These are phyloP conservation scores for Physcia stellaris DNA, from an alignment of 495 filamentous ascomycete genomes.

Conservation along the genomic window DNA sequence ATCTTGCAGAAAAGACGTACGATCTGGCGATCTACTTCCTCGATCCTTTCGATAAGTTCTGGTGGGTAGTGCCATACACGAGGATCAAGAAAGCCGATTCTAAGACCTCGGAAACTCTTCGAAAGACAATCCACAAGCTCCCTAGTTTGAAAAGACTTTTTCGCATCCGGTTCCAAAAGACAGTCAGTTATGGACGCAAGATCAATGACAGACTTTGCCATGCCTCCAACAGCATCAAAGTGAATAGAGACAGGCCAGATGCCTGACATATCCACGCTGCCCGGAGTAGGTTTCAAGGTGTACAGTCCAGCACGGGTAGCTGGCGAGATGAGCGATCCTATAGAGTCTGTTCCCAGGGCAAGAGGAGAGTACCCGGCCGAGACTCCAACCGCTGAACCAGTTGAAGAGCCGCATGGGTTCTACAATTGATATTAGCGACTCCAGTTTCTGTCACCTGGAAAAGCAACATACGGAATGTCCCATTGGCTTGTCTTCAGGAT, in stretches of 20 bases:
- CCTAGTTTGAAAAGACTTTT: not conserved
- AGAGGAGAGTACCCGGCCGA: conserved; percentile 28
- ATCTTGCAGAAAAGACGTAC: conserved; percentile 12
- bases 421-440: too few relatives aligned
- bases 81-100: conserved; percentile 17
- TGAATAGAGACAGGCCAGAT: conserved; percentile 12
- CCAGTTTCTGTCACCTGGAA: too few relatives aligned
- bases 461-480: conserved; percentile 16
- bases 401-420: conserved; percentile 30
- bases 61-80: conserved; percentile 13
- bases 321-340: conserved; percentile 27
- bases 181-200: conserved; percentile 14
- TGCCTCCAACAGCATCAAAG: conserved; percentile 21
- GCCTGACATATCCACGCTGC: conserved; percentile 13
- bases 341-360: conserved; percentile 29
- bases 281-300: conserved; percentile 19
- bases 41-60: conserved; percentile 5
- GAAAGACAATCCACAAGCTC: not conserved
- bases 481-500: conserved; percentile 13
- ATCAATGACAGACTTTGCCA: conserved; percentile 22
- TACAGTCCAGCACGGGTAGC: conserved; percentile 26
- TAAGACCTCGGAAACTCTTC: conserved; percentile 12
- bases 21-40: conserved; percentile 16
- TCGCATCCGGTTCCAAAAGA: conserved; percentile 1
- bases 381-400: conserved; percentile 29